phyloP scores from a whole-genome alignment of 1,284 basidiomycete species.

The Trichosporon faecale region DNA sequence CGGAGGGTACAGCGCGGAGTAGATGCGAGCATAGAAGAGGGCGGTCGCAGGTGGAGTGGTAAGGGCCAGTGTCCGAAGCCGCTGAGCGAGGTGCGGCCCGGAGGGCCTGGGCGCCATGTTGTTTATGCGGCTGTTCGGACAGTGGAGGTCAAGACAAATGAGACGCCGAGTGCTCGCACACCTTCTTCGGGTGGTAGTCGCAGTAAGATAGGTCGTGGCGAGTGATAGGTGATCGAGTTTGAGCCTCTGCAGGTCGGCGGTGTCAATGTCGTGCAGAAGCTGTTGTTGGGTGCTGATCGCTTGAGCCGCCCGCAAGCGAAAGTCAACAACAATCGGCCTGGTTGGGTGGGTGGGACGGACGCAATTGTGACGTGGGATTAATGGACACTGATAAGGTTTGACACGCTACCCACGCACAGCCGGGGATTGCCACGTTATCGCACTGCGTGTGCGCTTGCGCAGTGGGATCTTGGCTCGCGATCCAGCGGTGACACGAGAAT shows the following conservation, averaged over 20 bases:
- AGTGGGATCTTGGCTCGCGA: not conserved
- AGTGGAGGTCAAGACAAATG: not conserved
- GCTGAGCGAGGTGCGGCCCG: slow-evolving; percentile 32
- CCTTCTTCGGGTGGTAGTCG: not conserved
- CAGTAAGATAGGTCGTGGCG: not conserved
- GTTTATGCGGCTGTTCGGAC: not conserved
- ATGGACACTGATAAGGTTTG: not conserved
- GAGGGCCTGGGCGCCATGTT: slow-evolving; percentile 33
- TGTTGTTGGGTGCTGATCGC: slow-evolving; percentile 6
- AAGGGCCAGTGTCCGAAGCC: slow-evolving; percentile 38
- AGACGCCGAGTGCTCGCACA: not conserved
- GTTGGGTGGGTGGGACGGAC: not conserved
- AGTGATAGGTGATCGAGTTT: not conserved
- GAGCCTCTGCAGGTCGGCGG: not conserved
- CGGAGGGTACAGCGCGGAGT: slow-evolving; percentile 38
- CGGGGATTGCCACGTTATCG: slow-evolving; percentile 1
- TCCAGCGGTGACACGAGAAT: not conserved
- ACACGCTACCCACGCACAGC: not conserved
- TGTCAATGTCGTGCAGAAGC: not conserved
- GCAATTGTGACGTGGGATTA: not conserved
- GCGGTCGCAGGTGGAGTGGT: slow-evolving; percentile 36
- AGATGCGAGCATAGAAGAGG: slow-evolving; percentile 46
- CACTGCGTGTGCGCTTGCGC: not conserved
- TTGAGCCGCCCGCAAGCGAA: not conserved
- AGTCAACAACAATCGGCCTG: slow-evolving; percentile 8